Evolutionary conservation across 2,329 filamentous ascomycete species (phyloP).

Genomic region (Talaromyces sp.): DNA sequence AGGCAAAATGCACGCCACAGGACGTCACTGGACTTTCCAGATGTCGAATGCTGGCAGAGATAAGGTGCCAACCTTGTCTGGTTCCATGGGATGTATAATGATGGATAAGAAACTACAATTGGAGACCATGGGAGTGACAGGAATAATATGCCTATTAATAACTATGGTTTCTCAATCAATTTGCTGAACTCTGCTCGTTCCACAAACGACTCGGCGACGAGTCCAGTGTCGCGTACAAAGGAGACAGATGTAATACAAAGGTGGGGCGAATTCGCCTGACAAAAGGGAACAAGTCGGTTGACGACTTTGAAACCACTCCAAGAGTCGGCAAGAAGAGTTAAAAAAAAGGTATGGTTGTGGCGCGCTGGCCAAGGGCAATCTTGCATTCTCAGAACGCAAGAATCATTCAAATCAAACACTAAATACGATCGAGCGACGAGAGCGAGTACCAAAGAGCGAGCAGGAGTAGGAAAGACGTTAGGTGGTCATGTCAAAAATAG

Average conservation of each 20-base stretch:
- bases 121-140: not conserved
- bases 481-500: not conserved
- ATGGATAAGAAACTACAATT: not conserved
- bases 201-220: not conserved
- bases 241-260: not conserved
- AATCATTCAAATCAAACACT: not conserved
- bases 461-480: not conserved
- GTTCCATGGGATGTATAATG: not conserved
- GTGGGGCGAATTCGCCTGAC: not conserved
- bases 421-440: not conserved
- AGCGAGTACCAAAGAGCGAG: not conserved
- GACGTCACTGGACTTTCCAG: not conserved
- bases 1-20: not conserved
- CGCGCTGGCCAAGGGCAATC: not conserved
- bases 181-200: not conserved
- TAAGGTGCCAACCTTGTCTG: not conserved
- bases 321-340: not conserved
- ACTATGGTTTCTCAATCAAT: not conserved
- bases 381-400: not conserved
- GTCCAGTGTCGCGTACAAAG: not conserved
- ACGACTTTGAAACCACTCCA: not conserved
- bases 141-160: not conserved
- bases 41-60: not conserved
- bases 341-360: not conserved
- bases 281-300: not conserved